These are phyloP conservation scores for Sordariomycetes sp. DNA, from an alignment of 2,329 filamentous ascomycete genomes.

Conservation along the genomic window DNA sequence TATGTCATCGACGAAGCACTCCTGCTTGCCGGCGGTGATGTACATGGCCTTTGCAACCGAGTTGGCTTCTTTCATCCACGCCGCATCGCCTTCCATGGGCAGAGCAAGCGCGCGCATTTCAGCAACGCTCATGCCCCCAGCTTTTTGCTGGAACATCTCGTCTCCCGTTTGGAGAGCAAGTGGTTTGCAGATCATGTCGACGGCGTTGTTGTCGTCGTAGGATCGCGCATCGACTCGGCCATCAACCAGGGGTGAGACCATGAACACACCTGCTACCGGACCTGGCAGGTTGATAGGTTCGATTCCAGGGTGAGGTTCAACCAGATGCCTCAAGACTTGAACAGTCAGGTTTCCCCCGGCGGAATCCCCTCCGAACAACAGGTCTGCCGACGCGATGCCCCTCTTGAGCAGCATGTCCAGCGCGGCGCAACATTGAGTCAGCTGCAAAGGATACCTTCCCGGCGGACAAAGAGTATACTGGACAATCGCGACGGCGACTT, in stretches of 20 bases:
- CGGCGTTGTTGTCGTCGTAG: slow-evolving; percentile 31
- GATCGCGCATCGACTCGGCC: slow-evolving; percentile 27
- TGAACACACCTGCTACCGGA: slow-evolving; percentile 17
- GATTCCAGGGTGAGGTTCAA: slow-evolving; percentile 15
- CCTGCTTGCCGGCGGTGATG: not conserved
- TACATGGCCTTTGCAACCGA: not conserved
- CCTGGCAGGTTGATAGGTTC: slow-evolving; percentile 9
- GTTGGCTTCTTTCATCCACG: not conserved
- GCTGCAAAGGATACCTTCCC: slow-evolving; percentile 15
- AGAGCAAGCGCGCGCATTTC: not conserved
- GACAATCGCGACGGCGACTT: slow-evolving; percentile 14
- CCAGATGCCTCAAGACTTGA: slow-evolving; percentile 18
- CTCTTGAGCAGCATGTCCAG: slow-evolving; percentile 10
- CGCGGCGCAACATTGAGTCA: slow-evolving; percentile 15
- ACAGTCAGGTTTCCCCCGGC: slow-evolving; percentile 20
- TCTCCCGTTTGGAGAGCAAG: not conserved
- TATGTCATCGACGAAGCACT: not conserved
- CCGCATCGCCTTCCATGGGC: not conserved
- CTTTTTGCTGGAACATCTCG: not conserved
- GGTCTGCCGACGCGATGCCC: slow-evolving; percentile 12
- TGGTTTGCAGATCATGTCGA: slow-evolving; percentile 3
- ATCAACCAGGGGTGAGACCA: slow-evolving; percentile 15
- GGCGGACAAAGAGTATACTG: slow-evolving; percentile 19
- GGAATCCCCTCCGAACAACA: slow-evolving; percentile 22
- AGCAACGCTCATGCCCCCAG: not conserved